Percentiles rank a stretch among this genome's conserved stretches.
Conservation (phyloP, 2,329 filamentous ascomycete genomes). For the Boeremia exigua region DNA sequence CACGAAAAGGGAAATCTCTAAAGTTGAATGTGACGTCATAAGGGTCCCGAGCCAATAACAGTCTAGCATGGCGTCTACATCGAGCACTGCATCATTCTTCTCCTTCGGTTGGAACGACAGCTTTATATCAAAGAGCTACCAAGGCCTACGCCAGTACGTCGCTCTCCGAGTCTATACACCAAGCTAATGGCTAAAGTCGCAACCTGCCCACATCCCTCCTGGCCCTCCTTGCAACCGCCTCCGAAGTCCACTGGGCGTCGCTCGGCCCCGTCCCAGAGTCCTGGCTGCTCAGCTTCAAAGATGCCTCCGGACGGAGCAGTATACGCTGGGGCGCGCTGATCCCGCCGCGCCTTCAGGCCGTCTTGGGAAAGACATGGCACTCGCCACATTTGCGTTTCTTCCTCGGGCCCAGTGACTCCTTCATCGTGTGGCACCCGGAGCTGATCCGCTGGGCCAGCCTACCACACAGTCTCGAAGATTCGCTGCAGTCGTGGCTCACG, state of each 20-base stretch:
- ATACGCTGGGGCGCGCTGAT: slow-evolving; percentile 38
- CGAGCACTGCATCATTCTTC: slow-evolving; percentile 39
- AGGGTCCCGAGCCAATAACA: slow-evolving; percentile 29
- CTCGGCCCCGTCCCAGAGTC: slow-evolving; percentile 39
- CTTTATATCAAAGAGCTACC: slow-evolving; percentile 41
- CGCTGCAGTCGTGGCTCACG: slow-evolving; percentile 46
- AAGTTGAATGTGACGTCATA: slow-evolving; percentile 36
- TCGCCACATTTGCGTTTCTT: slow-evolving; percentile 40
- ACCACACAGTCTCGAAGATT: slow-evolving; percentile 36
- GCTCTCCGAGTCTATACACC: background rate
- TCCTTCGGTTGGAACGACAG: slow-evolving; percentile 44
- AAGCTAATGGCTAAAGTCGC: slow-evolving; percentile 27
- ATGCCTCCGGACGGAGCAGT: slow-evolving; percentile 30
- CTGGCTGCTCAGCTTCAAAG: slow-evolving; percentile 44
- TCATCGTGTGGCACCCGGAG: slow-evolving; percentile 44
- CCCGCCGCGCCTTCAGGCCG: slow-evolving; percentile 27
- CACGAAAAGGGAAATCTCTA: background rate
- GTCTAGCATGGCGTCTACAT: slow-evolving; percentile 34
- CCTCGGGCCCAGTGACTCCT: slow-evolving; percentile 38
- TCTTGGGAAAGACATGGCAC: slow-evolving; percentile 36
- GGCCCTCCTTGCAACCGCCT: slow-evolving; percentile 33
- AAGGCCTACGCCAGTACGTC: slow-evolving; percentile 41
- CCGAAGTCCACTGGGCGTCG: slow-evolving; percentile 42
- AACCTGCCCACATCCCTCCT: slow-evolving; percentile 38
- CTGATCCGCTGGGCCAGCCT: slow-evolving; percentile 43